A percentile compares a stretch with the other conserved stretches of the same genome.
Evolutionary conservation across 768 basidiomycete species (phyloP).

Genomic region (Cystofilobasidium macerans): DNA sequence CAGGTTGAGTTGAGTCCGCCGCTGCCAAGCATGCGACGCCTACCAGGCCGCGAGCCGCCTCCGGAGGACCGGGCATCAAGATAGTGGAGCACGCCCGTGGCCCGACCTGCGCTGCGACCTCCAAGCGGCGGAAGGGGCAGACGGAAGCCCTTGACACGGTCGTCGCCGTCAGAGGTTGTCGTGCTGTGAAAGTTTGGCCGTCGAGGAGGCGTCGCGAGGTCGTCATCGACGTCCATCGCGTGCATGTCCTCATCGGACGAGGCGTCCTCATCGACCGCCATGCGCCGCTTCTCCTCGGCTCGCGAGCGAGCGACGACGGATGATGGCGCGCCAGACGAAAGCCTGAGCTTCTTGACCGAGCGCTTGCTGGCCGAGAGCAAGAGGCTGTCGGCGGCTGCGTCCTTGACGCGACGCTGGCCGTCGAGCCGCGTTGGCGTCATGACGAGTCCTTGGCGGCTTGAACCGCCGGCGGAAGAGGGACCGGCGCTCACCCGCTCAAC

Average conservation of each 20-base stretch:
- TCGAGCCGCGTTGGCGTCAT: not conserved
- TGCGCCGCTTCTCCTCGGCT: not conserved
- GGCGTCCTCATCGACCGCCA: not conserved
- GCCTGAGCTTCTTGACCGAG: not conserved
- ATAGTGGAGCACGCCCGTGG: conserved; percentile 5
- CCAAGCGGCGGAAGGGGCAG: not conserved
- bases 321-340: not conserved
- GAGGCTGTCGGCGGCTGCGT: not conserved
- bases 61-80: not conserved
- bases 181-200: not conserved
- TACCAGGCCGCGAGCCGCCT: not conserved
- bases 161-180: not conserved
- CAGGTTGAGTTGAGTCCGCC: not conserved
- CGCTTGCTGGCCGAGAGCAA: not conserved
- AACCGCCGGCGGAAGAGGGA: not conserved
- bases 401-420: not conserved
- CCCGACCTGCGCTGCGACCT: not conserved
- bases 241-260: not conserved
- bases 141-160: not conserved
- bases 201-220: not conserved
- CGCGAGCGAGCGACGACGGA: not conserved
- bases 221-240: not conserved
- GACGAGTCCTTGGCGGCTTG: not conserved
- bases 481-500: not conserved
- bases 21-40: not conserved